Base-by-base conservation (phyloP, 73 alveolate species). In the Uronychia setigera region DNA sequence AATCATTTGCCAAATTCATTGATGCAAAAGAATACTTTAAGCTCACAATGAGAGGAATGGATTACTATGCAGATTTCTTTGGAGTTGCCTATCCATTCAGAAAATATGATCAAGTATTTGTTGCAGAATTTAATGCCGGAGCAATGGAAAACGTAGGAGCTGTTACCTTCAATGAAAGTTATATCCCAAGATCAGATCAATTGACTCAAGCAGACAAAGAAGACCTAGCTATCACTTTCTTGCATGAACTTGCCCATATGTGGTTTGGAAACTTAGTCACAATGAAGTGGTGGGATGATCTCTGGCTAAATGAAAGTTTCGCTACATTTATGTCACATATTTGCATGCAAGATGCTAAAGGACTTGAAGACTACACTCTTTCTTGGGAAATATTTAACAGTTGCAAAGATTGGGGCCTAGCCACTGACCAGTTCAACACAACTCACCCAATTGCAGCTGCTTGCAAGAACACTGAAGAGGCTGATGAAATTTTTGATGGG, bases 261-360 rank as follows among this genome's bases (percentile, higher is more conserved):
- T 95, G 98, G 98, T 95, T 95, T 83, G 98, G 98, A 26, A 91
- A 96, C 87, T 83, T 95, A 67, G 99, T 98, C 14, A 98, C 99
- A 0, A 98, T 98, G 99, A 96, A 97, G 78, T 98, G 99, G 99
- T 98, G 99, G 99, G 97, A 97, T 89, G 99, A 98, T 88, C 88
- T 98, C 32, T 98, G 99, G 99, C 92, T 98, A 35, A 98, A 98
- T 95, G 99, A 98, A 81, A 88, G 98, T 46, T 98, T 98, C 88
- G 99, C 99, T 31, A 97, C 96, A 35, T 97, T 95, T 85, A 97
- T 97, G 77, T 91, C 99, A 0, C 98, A 96, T 79, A 78, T 95
- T 80, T 92, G 96, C 59, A 78, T 88, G 89, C 94, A 93, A 1
- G 77, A 92, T 59, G 92, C 92, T 27, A 67, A 26, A 29, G 92